phyloP scores from a whole-genome alignment of 2,329 filamentous ascomycete species.

The Alternaria infectoria region DNA sequence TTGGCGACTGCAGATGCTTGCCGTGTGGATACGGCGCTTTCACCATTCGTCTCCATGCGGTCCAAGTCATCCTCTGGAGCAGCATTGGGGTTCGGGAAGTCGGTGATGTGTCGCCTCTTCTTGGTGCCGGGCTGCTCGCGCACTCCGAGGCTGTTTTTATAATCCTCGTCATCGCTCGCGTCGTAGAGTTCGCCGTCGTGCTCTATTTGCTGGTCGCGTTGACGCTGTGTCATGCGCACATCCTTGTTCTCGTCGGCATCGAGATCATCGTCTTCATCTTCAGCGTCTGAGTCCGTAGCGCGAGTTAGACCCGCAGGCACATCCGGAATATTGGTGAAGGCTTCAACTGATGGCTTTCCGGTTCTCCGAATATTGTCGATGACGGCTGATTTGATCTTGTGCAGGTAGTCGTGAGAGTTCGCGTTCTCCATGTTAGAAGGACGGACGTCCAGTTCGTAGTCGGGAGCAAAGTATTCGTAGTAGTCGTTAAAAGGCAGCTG shows the following conservation, averaged over 20 bases:
- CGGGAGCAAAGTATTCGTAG: slow-evolving; percentile 78
- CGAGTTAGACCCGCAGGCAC: slow-evolving; percentile 57
- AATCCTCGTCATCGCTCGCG: slow-evolving; percentile 89
- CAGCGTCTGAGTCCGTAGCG: slow-evolving; percentile 68
- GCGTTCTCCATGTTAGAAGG: slow-evolving; percentile 77
- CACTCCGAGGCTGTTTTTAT: slow-evolving; percentile 74
- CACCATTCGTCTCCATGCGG: slow-evolving; percentile 38
- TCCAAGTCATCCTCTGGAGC: slow-evolving; percentile 37
- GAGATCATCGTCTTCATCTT: slow-evolving; percentile 68
- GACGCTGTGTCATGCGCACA: slow-evolving; percentile 77
- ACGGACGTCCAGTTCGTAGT: slow-evolving; percentile 72
- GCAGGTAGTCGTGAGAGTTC: slow-evolving; percentile 71
- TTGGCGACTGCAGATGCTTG: slow-evolving; percentile 34
- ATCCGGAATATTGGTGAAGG: slow-evolving; percentile 63
- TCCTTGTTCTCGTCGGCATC: slow-evolving; percentile 91
- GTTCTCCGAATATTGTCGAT: slow-evolving; percentile 71
- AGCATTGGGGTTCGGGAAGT: slow-evolving; percentile 63
- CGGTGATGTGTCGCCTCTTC: slow-evolving; percentile 65
- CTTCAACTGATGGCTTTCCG: slow-evolving; percentile 61
- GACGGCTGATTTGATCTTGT: slow-evolving; percentile 70
- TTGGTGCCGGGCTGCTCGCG: slow-evolving; percentile 59
- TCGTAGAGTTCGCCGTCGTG: slow-evolving; percentile 74
- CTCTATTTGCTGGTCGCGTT: slow-evolving; percentile 79
- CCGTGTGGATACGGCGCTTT: slow-evolving; percentile 35
- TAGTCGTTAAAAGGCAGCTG: slow-evolving; percentile 97